These are phyloP conservation scores for Aureobasidium musti DNA, from an alignment of 2,329 filamentous ascomycete genomes.

Conservation along the genomic window DNA sequence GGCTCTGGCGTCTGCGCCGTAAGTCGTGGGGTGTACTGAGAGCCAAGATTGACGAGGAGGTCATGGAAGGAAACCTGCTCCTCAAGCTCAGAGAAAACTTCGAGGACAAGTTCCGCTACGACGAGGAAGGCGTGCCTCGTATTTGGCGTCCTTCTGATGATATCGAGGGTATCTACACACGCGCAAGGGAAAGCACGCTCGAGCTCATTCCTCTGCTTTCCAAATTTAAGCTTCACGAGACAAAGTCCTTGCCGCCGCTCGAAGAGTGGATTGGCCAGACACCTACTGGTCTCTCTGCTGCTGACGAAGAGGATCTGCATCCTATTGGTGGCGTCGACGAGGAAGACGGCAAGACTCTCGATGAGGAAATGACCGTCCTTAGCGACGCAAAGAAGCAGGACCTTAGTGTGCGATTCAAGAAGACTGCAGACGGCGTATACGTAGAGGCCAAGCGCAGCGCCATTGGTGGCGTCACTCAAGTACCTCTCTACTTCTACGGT, in stretches of 20 bases:
- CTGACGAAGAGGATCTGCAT: conserved; percentile 84
- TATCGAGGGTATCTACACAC: conserved; percentile 93
- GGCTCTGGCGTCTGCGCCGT: conserved; percentile 85
- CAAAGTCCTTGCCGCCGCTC: conserved; percentile 76
- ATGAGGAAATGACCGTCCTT: conserved; percentile 96
- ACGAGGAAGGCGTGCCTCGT: conserved; percentile 87
- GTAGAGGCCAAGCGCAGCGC: conserved; percentile 97
- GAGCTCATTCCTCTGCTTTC: conserved; percentile 86
- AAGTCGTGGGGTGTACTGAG: conserved; percentile 93
- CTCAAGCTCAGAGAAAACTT: conserved; percentile 97
- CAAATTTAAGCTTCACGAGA: conserved; percentile 75
- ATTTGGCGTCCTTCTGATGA: conserved; percentile 98
- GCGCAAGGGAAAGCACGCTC: conserved; percentile 87
- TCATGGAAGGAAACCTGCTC: conserved; percentile 95
- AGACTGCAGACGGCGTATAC: conserved; percentile 95
- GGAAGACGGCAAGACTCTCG: conserved; percentile 81
- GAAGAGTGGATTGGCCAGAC: conserved; percentile 78
- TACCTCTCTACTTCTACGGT: conserved; percentile 93
- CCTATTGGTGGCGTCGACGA: conserved; percentile 95
- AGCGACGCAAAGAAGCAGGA: conserved; percentile 88
- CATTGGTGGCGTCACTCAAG: conserved; percentile 90
- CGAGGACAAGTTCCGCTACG: conserved; percentile 98
- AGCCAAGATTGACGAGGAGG: conserved; percentile 92
- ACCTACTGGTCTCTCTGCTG: conserved; percentile 70
- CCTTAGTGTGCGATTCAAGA: conserved; percentile 93